Evolutionary conservation across 2,329 filamentous ascomycete species (phyloP).

Genomic region (Macrophomina phaseolina): DNA sequence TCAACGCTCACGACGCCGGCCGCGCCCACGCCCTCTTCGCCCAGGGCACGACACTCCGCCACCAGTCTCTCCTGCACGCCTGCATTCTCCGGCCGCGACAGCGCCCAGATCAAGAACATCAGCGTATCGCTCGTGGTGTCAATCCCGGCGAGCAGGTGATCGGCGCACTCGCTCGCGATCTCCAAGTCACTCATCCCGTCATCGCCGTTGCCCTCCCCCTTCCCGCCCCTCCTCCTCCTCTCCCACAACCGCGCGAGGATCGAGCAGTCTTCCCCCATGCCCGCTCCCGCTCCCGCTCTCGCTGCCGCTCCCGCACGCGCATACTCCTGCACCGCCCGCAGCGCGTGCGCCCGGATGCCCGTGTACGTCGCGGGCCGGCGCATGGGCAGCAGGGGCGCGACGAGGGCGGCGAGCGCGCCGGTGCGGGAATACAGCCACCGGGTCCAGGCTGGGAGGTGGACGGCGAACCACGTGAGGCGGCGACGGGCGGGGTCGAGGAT

Average conservation of each 20-base stretch:
- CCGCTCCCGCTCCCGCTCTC: constrained; percentile 27
- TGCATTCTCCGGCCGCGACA: constrained; percentile 53
- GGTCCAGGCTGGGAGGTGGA: constrained; percentile 54
- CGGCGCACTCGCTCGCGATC: constrained; percentile 60
- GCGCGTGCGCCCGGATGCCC: constrained; percentile 59
- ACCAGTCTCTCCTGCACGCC: constrained; percentile 53
- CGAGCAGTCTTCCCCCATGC: not conserved
- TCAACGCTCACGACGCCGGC: constrained; percentile 36
- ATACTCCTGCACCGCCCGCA: constrained; percentile 71
- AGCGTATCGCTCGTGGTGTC: constrained; percentile 60
- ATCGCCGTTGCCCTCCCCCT: not conserved
- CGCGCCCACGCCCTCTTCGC: constrained; percentile 32
- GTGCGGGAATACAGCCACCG: constrained; percentile 56
- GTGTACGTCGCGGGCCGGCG: constrained; percentile 39
- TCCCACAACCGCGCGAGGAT: constrained; percentile 23
- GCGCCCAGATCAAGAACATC: constrained; percentile 58
- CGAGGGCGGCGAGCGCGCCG: constrained; percentile 41
- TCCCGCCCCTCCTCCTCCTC: constrained; percentile 6
- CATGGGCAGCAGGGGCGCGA: constrained; percentile 55
- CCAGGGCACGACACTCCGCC: constrained; percentile 48
- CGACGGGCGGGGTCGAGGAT: constrained; percentile 49
- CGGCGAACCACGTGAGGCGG: constrained; percentile 56
- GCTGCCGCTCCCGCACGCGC: constrained; percentile 56
- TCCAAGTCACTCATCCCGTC: constrained; percentile 46
- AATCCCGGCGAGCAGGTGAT: constrained; percentile 60